Conservation (phyloP, 345 rosid genomes). For the Eucalyptus urophylla region DNA sequence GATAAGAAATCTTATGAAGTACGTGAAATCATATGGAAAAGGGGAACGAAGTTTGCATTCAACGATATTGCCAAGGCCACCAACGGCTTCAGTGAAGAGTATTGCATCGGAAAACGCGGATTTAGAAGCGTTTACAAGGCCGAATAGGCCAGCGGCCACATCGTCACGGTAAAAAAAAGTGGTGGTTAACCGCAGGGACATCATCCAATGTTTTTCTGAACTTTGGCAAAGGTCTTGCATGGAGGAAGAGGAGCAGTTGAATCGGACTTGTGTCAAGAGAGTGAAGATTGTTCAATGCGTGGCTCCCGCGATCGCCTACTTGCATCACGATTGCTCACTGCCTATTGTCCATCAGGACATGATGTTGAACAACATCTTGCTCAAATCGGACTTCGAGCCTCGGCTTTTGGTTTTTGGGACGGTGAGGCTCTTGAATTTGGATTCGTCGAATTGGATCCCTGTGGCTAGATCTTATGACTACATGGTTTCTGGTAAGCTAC, state of each 20-base stretch:
- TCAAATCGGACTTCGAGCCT: constrained; percentile 7
- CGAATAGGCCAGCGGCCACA: constrained; percentile 15
- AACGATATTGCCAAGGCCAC: constrained; percentile 45
- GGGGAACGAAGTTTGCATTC: constrained; percentile 39
- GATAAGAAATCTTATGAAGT: constrained; percentile 4
- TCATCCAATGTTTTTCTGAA: neutral
- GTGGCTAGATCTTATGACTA: constrained; percentile 14
- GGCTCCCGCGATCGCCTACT: constrained; percentile 55
- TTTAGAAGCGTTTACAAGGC: constrained; percentile 56
- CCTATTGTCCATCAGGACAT: constrained; percentile 55
- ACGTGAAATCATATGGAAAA: constrained; percentile 29
- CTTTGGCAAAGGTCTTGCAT: constrained; percentile 26
- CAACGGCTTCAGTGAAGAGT: constrained; percentile 21
- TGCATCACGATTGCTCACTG: constrained; percentile 57
- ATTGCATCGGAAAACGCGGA: constrained; percentile 55
- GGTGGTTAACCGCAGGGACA: neutral
- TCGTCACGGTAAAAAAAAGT: constrained; percentile 41
- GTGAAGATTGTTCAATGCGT: constrained; percentile 35
- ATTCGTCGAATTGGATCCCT: constrained; percentile 48
- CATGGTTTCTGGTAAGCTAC: no score
- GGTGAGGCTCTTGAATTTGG: constrained; percentile 31
- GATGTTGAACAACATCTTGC: constrained; percentile 36
- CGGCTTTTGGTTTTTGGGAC: constrained; percentile 57
- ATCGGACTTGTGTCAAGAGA: constrained; percentile 30
- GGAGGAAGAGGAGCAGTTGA: constrained; percentile 11